Conservation (phyloP, 306 rosid species). For the Quercus mongolica region DNA sequence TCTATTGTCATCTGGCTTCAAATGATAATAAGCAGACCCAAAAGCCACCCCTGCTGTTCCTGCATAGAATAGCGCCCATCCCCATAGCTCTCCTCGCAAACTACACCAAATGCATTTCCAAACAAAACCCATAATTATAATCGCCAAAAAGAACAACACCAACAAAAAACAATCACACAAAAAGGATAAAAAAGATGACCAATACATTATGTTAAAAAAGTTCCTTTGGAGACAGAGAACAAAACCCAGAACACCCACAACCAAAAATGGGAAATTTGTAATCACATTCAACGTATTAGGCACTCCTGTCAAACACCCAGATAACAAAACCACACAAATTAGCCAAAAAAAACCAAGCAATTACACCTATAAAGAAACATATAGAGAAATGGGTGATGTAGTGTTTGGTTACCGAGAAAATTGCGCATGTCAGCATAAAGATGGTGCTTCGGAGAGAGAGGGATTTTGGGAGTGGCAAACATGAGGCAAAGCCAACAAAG, state of each 20-base stretch:
- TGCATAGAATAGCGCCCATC: slow-evolving; percentile 32
- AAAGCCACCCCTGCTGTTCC: slow-evolving; percentile 31
- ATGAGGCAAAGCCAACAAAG: slow-evolving; percentile 37
- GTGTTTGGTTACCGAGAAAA: slow-evolving; percentile 42
- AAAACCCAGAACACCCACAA: slow-evolving; percentile 65
- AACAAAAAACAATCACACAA: not conserved
- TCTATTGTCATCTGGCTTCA: slow-evolving; percentile 31
- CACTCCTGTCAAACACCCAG: slow-evolving; percentile 48
- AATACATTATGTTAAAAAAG: slow-evolving; percentile 49
- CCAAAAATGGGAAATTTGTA: slow-evolving; percentile 68
- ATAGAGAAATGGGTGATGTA: not conserved
- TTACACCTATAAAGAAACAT: not conserved
- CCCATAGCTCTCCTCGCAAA: slow-evolving; percentile 39
- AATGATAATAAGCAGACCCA: slow-evolving; percentile 39
- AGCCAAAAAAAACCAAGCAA: slow-evolving; percentile 8
- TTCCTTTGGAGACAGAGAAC: slow-evolving; percentile 51
- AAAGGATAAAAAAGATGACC: not conserved
- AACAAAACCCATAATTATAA: slow-evolving; percentile 18
- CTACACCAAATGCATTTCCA: slow-evolving; percentile 16
- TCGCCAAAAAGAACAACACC: slow-evolving; percentile 25
- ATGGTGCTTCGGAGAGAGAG: slow-evolving; percentile 50
- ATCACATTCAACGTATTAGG: slow-evolving; percentile 71
- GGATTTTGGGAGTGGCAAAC: slow-evolving; percentile 42
- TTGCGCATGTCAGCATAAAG: slow-evolving; percentile 62
- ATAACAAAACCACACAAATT: slow-evolving; percentile 8